Evolutionary conservation across 2,329 filamentous ascomycete genomes (phyloP).

Genomic region (Dryadomyces quercus-mongolicae): DNA sequence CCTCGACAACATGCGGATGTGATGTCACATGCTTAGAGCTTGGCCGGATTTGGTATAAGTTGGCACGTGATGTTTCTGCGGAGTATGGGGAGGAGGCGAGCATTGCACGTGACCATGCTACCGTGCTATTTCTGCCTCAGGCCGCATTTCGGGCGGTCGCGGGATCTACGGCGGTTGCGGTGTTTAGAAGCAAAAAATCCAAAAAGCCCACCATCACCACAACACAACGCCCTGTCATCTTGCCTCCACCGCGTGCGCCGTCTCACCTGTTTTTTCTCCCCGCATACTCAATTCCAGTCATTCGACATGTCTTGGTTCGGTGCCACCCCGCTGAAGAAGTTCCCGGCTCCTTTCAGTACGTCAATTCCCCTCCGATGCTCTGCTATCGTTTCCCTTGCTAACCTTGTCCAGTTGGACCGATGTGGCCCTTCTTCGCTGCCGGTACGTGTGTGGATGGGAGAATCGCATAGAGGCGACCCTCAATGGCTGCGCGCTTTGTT

Average conservation of each 20-base stretch:
- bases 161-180: conserved; percentile 1
- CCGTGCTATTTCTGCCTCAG: neutral
- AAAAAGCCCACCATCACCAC: conserved; percentile 11
- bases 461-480: too few species aligned
- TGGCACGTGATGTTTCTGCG: neutral
- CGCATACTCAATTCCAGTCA: neutral
- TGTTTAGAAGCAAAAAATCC: conserved; percentile 2
- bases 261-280: conserved; percentile 5
- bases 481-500: neutral
- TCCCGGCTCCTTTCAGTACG: conserved; percentile 66
- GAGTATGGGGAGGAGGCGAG: too few species aligned
- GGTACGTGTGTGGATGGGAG: conserved; percentile 50
- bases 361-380: conserved; percentile 24
- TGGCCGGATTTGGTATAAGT: neutral
- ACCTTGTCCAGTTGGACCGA: conserved; percentile 58
- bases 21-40: neutral
- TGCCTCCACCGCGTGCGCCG: neutral
- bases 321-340: conserved; percentile 59
- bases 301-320: conserved; percentile 66
- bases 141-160: conserved; percentile 3
- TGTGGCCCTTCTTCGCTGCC: conserved; percentile 88
- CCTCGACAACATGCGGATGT: neutral
- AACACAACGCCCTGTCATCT: conserved; percentile 10
- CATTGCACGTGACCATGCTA: neutral
- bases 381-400: conserved; percentile 1